These are phyloP conservation scores for Tolypocladium ophioglossoides DNA, from an alignment of 2,329 filamentous ascomycete genomes.

Conservation along the genomic window DNA sequence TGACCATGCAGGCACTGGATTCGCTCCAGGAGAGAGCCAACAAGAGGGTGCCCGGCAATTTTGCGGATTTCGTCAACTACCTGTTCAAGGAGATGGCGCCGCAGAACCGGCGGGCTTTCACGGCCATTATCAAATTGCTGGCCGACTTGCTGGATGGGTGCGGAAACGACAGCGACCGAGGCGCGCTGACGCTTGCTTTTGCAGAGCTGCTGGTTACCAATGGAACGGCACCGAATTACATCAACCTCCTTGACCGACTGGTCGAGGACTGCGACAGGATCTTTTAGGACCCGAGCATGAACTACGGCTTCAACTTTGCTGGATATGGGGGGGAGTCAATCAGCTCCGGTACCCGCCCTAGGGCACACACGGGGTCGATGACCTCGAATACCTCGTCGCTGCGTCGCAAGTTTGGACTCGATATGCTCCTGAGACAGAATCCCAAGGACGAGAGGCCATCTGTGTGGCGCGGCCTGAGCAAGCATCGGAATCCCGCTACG, in stretches of 20 bases:
- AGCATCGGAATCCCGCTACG: constrained; percentile 53
- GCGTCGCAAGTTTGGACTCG: constrained; percentile 72
- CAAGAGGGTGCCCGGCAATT: constrained; percentile 61
- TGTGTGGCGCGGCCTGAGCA: constrained; percentile 82
- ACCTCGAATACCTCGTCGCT: constrained; percentile 82
- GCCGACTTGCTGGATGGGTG: constrained; percentile 83
- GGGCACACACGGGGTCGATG: constrained; percentile 61
- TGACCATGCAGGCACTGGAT: constrained; percentile 60
- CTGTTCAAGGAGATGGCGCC: constrained; percentile 57
- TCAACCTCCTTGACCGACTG: constrained; percentile 77
- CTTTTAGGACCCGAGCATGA: constrained; percentile 54
- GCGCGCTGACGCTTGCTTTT: constrained; percentile 79
- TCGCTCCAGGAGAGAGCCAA: constrained; percentile 60
- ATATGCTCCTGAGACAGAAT: constrained; percentile 65
- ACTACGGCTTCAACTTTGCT: constrained; percentile 27
- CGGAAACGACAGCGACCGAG: constrained; percentile 81
- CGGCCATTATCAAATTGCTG: constrained; percentile 72
- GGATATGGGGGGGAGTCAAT: constrained; percentile 45
- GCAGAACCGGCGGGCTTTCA: constrained; percentile 67
- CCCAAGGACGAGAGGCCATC: constrained; percentile 69
- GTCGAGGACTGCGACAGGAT: constrained; percentile 83
- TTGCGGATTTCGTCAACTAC: constrained; percentile 56
- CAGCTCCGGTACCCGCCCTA: constrained; percentile 43
- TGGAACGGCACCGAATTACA: constrained; percentile 68
- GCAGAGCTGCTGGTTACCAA: constrained; percentile 75